Base-by-base conservation (phyloP, 2,329 filamentous ascomycete species). In the Lecanicillium sp. region DNA sequence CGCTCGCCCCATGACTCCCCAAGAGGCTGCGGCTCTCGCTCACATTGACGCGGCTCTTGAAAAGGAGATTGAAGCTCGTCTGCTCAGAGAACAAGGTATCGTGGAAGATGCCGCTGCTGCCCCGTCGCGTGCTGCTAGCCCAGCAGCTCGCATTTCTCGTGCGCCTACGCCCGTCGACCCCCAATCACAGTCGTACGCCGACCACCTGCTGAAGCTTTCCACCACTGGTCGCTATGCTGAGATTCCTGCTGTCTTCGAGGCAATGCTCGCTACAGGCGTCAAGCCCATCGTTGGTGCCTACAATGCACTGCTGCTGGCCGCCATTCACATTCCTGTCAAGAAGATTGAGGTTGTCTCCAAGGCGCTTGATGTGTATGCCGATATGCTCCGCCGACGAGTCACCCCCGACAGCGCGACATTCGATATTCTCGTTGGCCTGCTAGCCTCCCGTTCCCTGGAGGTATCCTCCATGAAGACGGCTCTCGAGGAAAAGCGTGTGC, bases 291-390 rank as follows among this genome's bases (percentile, higher is more conserved):
- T 87, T 34, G 72, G 79, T 33, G 84, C 90, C n/a, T 98, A 98
- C 71, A 96, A 96, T 58, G 85, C 87, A 36, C 72, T 98, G 32
- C 69, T 98, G 31, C 73, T 81, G 51, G 87, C 92, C 5, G 88
- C 88, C 12, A 87, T 96, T 45, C 75, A 87, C 49, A 74, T 96
- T 14, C 86, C 89, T 7, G 71, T 72, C 17, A 81, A 86, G 59
- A 84, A 81, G 60, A 83, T 84, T 39, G 84, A 94, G 64, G 79
- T 92, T 37, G 86, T 94, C 12, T 83, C 87, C 45, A 94, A 94
- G 66, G 88, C 87, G 5, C 73, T 97, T 37, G 89, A 95, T 65
- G 85, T 98, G 37, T 98, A 97, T 60, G 84, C 88, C 13, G 89
- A 97, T 58, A 97, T 98, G 92, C 79, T 95, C 50, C 80, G 83